Base-by-base conservation (phyloP, 768 basidiomycete genomes). In the Suillus subluteus region DNA sequence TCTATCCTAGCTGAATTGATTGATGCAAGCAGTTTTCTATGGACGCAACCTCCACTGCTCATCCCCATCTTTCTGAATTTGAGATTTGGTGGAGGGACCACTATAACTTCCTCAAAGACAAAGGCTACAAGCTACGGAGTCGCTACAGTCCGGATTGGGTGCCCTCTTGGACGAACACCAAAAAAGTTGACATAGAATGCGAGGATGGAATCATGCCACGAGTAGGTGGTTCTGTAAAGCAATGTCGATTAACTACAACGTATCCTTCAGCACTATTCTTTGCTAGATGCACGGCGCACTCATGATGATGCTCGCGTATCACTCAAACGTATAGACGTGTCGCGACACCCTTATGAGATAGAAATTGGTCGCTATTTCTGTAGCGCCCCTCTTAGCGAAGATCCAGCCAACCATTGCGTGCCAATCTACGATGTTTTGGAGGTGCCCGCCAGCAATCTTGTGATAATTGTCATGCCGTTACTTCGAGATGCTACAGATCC, bases 261-360 rank as follows among this genome's bases (percentile, higher is more conserved):
- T 8, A 9, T 59, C 16, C 2, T 41, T 2, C 0, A 59, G 58
- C 38, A 41, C 11, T 12, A 3, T 65, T 16, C n/a, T 50, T 15
- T 66, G 0, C 26, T 74, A 16, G 79, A 79, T 62, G 79, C 79
- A 1, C 63, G 66, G 3, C 69, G 77, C 5, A 48, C 67, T 11
- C 41, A 6, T 12, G 76, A 80, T 52, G 70, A 70, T 21, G 64
- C 64, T 13, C 66, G 44, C 4, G 76, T 82, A 11, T 58, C 67
- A 30, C 64, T 82, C 35, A 81, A 80, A 50, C 37, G 58, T 43
- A 62, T 75, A 0, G 15, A 67, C 0, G 65, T 59, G 6, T 26
- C 58, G 3, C 50, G 63, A 1, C 64, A 68, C 59, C 68, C 73
- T n/a, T 62, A 23, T 38, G 75, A 76, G 46, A 63, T 71, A 6